Percentiles rank a stretch among this genome's conserved stretches.
Evolutionary conservation across 2,329 filamentous ascomycete genomes (phyloP).

Genomic region (Kalaharituber pfeilii): DNA sequence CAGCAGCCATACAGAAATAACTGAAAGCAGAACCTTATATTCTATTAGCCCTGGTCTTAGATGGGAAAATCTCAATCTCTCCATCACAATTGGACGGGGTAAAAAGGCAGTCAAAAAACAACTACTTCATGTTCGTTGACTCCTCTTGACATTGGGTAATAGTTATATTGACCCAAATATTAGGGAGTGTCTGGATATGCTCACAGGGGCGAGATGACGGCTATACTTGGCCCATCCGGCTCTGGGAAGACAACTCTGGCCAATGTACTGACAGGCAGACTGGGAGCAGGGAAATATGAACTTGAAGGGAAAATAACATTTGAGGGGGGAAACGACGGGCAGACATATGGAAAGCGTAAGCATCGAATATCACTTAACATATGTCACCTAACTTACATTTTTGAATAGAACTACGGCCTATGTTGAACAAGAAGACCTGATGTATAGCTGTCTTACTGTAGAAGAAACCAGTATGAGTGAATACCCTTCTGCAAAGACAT

Average conservation of each 20-base stretch:
- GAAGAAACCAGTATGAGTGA: constrained; percentile 1
- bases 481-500: background rate
- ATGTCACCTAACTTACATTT: background rate
- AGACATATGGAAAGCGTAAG: constrained; percentile 1
- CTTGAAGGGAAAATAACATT: background rate
- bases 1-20: no score
- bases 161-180: background rate
- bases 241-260: background rate
- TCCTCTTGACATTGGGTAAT: background rate
- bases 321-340: background rate
- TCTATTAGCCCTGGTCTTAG: background rate
- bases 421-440: constrained; percentile 1
- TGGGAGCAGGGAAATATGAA: constrained; percentile 1
- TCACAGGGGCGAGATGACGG: background rate
- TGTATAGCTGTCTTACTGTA: constrained; percentile 1
- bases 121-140: background rate
- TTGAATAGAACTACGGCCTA: background rate
- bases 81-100: constrained; percentile 7
- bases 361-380: background rate
- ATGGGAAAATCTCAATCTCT: constrained; percentile 13
- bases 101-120: constrained; percentile 9
- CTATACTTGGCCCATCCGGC: background rate
- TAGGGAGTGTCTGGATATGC: constrained; percentile 1
- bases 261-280: background rate
- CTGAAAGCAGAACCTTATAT: no score